Conservation (phyloP, 768 basidiomycete genomes). For the Calocera viscosa region DNA sequence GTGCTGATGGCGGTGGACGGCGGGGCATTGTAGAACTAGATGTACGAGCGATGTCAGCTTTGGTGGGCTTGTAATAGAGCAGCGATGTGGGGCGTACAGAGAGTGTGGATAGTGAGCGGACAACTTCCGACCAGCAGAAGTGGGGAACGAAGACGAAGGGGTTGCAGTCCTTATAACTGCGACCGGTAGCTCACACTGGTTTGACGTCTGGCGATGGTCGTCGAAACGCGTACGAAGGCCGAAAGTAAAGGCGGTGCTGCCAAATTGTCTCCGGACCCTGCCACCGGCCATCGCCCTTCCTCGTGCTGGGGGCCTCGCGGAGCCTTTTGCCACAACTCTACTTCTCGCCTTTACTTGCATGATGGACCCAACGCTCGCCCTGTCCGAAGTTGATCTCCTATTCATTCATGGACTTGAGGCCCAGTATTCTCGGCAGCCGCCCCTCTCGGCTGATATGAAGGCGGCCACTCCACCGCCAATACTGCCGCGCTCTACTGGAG, state of each 20-base stretch:
- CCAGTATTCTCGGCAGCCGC: not conserved
- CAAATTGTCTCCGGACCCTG: not conserved
- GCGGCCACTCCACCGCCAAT: not conserved
- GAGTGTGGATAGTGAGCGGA: not conserved
- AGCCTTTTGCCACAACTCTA: no score
- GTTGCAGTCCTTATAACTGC: not conserved
- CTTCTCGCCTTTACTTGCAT: no score
- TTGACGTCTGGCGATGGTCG: not conserved
- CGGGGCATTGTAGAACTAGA: constrained; percentile 40
- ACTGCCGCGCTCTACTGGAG: not conserved
- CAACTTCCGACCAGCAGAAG: constrained; percentile 6
- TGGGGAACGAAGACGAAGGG: not conserved
- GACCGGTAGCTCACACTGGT: not conserved
- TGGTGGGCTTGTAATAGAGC: not conserved
- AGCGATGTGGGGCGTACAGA: not conserved
- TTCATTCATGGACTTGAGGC: not conserved
- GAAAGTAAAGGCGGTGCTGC: no score
- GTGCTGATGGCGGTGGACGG: constrained; percentile 53
- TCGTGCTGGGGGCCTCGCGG: no score
- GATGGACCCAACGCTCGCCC: not conserved
- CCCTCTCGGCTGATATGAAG: not conserved
- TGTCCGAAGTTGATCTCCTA: not conserved
- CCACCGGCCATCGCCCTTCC: not conserved
- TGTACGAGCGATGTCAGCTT: not conserved
- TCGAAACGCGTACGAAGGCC: no score